Evolutionary conservation across 2,329 filamentous ascomycete species (phyloP), one percentile per base, ranked within the genome.

Genomic region (Sporothrix protearum): DNA sequence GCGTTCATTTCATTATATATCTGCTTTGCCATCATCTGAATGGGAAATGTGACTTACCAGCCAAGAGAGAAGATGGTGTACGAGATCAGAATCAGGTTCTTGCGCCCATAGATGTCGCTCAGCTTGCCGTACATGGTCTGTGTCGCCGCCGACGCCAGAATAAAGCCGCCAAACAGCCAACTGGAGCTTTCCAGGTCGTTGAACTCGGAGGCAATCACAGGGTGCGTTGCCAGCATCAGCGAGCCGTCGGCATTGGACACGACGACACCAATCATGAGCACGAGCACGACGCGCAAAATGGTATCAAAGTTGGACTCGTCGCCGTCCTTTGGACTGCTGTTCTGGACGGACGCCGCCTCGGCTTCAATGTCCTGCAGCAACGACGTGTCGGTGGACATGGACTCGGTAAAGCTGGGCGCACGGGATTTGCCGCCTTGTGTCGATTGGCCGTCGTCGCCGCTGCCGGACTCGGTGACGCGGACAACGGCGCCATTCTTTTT

Each of bases 191-290:
- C 83, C 4, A 90, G 76, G 45, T 83, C 82, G 69, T 85, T 81
- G 75, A 90, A 90, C 70, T 89, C 85, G 10, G 88, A 90, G 0
- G 87, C 85, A 69, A 90, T 88, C 3, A 82, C 82, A 0, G 86
- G 85, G 72, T 91, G 88, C 0, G 90, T 91, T 0, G 91, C 90
- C 42, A 93, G 80, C 0, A 93, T 84, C 0, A 93, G 80, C 0
- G 88, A 89, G 0, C 82, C 80, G 76, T 93, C 91, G 19, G 87
- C 85, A 70, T 89, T 89, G 7, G 86, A 85, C 14, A 91, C 86
- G 75, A 93, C 92, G 16, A 90, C 87, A 12, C 87, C 87, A 19
- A 75, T 73, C 70, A 72, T 71, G 19, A 75, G 68, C 9, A 75
- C 74, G 1, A 71, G 33, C 2, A 75, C 71, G 39, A 70, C 71